Conservation (phyloP, 805 yeast species). For the Yarrowia sp. region DNA sequence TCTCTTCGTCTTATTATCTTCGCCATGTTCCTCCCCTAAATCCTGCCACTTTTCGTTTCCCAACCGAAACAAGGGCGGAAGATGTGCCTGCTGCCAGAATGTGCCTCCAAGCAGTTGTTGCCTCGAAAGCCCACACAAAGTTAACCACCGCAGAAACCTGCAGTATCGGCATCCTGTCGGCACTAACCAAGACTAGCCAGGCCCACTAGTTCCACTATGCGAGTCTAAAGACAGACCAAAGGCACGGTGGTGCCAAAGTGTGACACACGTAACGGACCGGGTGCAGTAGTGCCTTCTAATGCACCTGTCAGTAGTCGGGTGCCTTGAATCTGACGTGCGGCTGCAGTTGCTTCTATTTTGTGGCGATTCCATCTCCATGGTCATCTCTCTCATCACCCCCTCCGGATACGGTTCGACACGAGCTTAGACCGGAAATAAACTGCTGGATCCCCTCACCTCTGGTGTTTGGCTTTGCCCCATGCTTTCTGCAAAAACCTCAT, state of each 20-base stretch:
- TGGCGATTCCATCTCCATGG: neutral
- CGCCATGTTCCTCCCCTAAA: too few relatives aligned
- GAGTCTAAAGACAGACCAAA: neutral
- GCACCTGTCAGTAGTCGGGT: neutral
- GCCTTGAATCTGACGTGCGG: neutral
- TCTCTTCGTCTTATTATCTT: neutral
- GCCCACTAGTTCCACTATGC: neutral
- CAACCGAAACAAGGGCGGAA: too few relatives aligned
- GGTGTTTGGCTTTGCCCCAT: neutral
- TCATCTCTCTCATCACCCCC: neutral
- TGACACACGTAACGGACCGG: neutral
- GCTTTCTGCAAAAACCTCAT: neutral
- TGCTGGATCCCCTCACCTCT: neutral
- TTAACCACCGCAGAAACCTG: conserved; percentile 8
- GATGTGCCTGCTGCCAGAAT: too few relatives aligned
- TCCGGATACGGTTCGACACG: neutral
- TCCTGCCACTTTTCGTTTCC: neutral
- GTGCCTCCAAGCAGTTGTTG: neutral
- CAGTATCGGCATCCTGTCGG: neutral
- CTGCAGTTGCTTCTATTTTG: neutral
- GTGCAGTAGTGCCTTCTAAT: neutral
- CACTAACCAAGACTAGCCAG: too few relatives aligned
- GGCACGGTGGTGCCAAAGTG: neutral
- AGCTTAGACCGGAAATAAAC: neutral
- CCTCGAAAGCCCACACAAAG: neutral